phyloP scores from a whole-genome alignment of 169 alveolate genomes.

The Pseudocohnilembus persalinus region DNA sequence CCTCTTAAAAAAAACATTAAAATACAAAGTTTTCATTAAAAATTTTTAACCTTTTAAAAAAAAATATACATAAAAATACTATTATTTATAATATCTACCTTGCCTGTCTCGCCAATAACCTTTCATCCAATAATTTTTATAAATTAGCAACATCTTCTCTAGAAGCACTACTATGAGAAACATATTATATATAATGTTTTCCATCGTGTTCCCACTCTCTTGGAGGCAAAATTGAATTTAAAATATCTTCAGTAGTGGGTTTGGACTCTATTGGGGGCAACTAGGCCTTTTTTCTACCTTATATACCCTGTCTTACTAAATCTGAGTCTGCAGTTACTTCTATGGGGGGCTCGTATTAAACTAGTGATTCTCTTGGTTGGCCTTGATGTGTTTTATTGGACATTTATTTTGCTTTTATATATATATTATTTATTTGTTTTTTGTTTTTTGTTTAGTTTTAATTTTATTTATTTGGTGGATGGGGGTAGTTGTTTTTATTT shows the following conservation, averaged over 20 bases:
- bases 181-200: constrained; percentile 76
- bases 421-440: no score
- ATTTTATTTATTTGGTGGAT: no score
- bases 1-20: no score
- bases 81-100: constrained; percentile 42
- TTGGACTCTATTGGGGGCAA: constrained; percentile 72
- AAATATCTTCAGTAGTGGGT: constrained; percentile 72
- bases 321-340: constrained; percentile 40
- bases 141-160: constrained; percentile 80
- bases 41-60: no score
- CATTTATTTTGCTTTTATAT: no score
- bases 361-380: constrained; percentile 70
- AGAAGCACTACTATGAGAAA: constrained; percentile 75
- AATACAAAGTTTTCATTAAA: no score
- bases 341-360: constrained; percentile 64
- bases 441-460: no score
- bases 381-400: no score
- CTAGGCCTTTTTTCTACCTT: constrained; percentile 57
- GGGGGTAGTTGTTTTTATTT: no score
- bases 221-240: constrained; percentile 74
- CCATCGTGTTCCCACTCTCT: constrained; percentile 78
- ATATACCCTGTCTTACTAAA: background rate
- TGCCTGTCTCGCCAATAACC: constrained; percentile 81
- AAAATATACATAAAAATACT: no score
- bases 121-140: constrained; percentile 74